Evolutionary conservation across 148 eudicot genomes (phyloP).

Genomic region (Fallopia convolvulus): DNA sequence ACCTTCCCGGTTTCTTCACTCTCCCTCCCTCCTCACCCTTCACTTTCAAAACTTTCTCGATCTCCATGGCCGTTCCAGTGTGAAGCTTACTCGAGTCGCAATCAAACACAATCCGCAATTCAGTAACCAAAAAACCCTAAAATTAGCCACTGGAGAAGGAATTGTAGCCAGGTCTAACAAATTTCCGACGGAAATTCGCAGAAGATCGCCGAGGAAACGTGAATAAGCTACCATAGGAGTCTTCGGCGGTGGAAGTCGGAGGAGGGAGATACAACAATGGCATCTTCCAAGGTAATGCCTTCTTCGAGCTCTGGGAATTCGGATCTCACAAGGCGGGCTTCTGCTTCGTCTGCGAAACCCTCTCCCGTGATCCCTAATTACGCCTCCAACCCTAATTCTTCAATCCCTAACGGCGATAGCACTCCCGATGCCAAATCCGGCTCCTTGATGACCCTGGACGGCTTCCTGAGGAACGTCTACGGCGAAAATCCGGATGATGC

Average conservation of each 20-base stretch:
- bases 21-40: constrained; percentile 8
- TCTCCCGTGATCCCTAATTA: constrained; percentile 19
- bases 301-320: constrained; percentile 32
- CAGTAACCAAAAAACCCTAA: background rate
- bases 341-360: constrained; percentile 13
- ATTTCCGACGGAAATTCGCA: background rate
- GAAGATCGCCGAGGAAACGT: background rate
- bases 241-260: background rate
- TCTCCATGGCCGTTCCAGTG: background rate
- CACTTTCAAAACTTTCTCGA: constrained; percentile 8
- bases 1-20: background rate
- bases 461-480: constrained; percentile 18
- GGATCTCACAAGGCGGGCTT: constrained; percentile 29
- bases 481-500: constrained; percentile 7
- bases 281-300: constrained; percentile 51
- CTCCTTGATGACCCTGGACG: constrained; percentile 22
- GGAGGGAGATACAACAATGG: constrained; percentile 25
- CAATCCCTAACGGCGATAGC: background rate
- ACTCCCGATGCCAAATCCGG: background rate
- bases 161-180: background rate
- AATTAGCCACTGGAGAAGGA: background rate
- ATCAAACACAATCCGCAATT: background rate
- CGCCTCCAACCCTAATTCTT: constrained; percentile 8
- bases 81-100: background rate
- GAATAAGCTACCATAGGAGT: background rate